These are phyloP conservation scores for Rhodotorula sp. DNA, from an alignment of 1,284 basidiomycete genomes.

Conservation along the genomic window DNA sequence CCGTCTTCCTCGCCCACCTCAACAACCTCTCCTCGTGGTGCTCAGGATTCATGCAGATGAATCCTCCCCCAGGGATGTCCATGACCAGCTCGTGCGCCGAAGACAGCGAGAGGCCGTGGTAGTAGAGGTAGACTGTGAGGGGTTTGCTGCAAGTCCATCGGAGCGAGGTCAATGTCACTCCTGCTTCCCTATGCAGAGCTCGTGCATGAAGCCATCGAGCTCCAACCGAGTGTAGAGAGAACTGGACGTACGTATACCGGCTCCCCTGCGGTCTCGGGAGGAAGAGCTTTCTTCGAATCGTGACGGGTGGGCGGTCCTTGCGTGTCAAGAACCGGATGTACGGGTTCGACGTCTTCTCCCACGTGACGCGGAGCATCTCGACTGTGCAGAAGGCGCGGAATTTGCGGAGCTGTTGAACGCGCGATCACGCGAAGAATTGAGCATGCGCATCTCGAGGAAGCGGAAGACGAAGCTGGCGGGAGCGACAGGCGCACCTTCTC, in stretches of 20 bases:
- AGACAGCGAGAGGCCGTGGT: slow-evolving; percentile 68
- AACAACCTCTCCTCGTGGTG: slow-evolving; percentile 94
- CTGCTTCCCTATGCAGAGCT: slow-evolving; percentile 35
- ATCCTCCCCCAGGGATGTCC: slow-evolving; percentile 93
- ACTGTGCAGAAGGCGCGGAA: slow-evolving; percentile 90
- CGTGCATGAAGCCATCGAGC: too few relatives aligned
- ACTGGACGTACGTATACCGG: slow-evolving; percentile 54
- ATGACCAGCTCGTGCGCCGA: slow-evolving; percentile 75
- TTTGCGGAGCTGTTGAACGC: slow-evolving; percentile 66
- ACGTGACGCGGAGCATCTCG: slow-evolving; percentile 89
- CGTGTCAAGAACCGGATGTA: slow-evolving; percentile 70
- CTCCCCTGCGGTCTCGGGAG: slow-evolving; percentile 77
- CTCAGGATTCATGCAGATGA: slow-evolving; percentile 89
- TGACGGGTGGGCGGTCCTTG: slow-evolving; percentile 60
- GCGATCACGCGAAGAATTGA: not conserved
- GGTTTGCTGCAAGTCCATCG: slow-evolving; percentile 58
- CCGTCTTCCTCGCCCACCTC: slow-evolving; percentile 75
- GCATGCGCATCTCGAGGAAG: not conserved
- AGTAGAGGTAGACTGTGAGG: slow-evolving; percentile 81
- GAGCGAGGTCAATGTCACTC: slow-evolving; percentile 31
- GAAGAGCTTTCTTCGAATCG: slow-evolving; percentile 71
- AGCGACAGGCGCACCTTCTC: slow-evolving; percentile 65
- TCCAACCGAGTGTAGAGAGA: not conserved
- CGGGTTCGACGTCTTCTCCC: slow-evolving; percentile 93
- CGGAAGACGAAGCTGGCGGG: too few relatives aligned